Evolutionary conservation across 2,329 filamentous ascomycete genomes (phyloP).

Genomic region (Fusarium stilboides): DNA sequence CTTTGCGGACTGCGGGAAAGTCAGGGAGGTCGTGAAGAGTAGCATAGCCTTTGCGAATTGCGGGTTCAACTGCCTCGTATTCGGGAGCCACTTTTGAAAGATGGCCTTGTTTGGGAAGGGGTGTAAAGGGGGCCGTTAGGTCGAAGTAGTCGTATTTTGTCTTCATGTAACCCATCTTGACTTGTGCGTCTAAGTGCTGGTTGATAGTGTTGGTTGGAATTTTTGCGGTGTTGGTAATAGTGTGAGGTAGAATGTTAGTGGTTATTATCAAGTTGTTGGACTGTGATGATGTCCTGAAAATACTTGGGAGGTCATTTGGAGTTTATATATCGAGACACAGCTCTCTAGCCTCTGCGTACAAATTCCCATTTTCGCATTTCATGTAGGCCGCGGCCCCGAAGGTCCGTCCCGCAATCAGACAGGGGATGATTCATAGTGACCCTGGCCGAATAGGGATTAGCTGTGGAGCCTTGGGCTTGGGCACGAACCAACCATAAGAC

Average conservation of each 20-base stretch:
- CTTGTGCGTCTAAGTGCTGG: not conserved
- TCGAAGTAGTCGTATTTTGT: conserved; percentile 29
- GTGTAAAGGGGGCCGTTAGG: conserved; percentile 18
- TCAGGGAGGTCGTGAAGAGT: not conserved
- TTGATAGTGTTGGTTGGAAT: not conserved
- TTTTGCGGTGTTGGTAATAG: not conserved
- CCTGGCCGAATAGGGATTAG: not conserved
- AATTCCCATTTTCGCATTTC: too few relatives aligned
- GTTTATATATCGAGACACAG: not conserved
- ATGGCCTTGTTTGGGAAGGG: conserved; percentile 41
- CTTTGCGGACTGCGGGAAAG: conserved; percentile 13
- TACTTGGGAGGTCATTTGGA: fast-evolving
- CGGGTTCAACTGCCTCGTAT: conserved; percentile 6
- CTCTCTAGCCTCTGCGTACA: too few relatives aligned
- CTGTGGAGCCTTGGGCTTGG: not conserved
- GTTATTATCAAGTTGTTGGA: not conserved
- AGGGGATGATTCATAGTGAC: conserved; percentile 22
- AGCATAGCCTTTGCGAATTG: conserved; percentile 1
- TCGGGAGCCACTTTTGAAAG: conserved; percentile 30
- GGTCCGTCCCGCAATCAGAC: not conserved
- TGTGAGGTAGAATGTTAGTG: not conserved
- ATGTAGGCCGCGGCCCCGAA: not conserved
- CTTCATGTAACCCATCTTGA: conserved; percentile 33
- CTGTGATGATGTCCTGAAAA: fast-evolving
- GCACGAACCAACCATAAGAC: not conserved